phyloP scores from a whole-genome alignment of 1,284 basidiomycete genomes.

The Sporisorium scitamineum region DNA sequence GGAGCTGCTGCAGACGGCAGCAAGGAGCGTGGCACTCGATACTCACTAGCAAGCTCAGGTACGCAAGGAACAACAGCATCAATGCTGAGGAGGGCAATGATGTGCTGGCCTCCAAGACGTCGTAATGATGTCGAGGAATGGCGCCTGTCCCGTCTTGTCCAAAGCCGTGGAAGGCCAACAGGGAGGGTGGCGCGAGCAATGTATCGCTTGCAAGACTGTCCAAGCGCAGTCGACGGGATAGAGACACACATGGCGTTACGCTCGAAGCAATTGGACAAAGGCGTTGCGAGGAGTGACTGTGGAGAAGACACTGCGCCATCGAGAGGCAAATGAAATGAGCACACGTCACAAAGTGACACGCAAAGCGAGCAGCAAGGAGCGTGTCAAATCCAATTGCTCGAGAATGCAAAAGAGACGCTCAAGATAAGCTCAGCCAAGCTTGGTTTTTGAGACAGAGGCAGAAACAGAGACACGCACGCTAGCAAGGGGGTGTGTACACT shows the following conservation, averaged over 20 bases:
- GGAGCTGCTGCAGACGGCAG: constrained; percentile 8
- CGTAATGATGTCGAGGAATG: background rate
- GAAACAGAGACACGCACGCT: background rate
- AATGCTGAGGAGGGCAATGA: constrained; percentile 8
- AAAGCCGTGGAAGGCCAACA: background rate
- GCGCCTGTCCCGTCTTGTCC: constrained; percentile 2
- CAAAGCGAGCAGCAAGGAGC: constrained; percentile 4
- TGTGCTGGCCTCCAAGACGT: background rate
- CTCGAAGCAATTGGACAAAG: too few relatives aligned
- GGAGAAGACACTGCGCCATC: too few relatives aligned
- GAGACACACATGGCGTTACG: too few relatives aligned
- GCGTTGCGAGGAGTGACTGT: too few relatives aligned
- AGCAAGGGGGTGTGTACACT: background rate
- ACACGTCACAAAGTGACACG: background rate
- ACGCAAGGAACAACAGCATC: constrained; percentile 20
- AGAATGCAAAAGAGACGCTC: background rate
- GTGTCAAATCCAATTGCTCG: background rate
- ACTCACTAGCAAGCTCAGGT: constrained; percentile 14
- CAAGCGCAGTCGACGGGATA: too few relatives aligned
- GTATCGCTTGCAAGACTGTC: background rate
- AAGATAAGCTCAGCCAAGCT: background rate
- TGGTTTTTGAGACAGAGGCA: too few relatives aligned
- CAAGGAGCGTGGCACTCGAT: constrained; percentile 20
- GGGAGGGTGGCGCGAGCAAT: constrained; percentile 15
- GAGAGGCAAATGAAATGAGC: too few relatives aligned